phyloP scores from a whole-genome alignment of 2,329 filamentous ascomycete genomes.

The Blastomyces parvus region DNA sequence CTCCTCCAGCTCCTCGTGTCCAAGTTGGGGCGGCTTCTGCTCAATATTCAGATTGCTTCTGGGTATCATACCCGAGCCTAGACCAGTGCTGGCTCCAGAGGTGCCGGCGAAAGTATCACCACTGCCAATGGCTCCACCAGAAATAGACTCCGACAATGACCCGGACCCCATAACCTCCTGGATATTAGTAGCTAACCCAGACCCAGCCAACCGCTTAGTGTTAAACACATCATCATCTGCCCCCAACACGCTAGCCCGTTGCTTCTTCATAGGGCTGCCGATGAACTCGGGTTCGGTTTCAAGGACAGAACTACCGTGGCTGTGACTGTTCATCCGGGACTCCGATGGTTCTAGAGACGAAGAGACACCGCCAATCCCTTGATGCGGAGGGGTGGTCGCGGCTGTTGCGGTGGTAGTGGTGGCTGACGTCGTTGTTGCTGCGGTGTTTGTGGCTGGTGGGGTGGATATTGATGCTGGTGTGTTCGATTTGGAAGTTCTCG shows the following conservation, averaged over 20 bases:
- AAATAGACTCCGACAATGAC: background rate
- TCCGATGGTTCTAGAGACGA: constrained; percentile 12
- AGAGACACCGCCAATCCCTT: constrained; percentile 11
- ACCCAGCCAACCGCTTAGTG: constrained; percentile 30
- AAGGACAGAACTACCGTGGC: constrained; percentile 8
- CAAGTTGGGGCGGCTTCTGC: background rate
- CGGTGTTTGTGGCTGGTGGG: constrained; percentile 26
- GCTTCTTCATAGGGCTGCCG: constrained; percentile 41
- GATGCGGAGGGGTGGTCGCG: constrained; percentile 30
- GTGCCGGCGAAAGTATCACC: background rate
- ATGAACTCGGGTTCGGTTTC: constrained; percentile 30
- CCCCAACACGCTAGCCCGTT: constrained; percentile 37
- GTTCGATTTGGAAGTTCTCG: constrained; percentile 35
- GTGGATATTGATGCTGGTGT: constrained; percentile 32
- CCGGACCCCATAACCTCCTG: constrained; percentile 27
- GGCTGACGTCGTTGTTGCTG: background rate
- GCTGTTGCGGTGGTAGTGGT: constrained; percentile 22
- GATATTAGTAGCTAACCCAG: constrained; percentile 31
- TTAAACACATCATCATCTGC: constrained; percentile 32
- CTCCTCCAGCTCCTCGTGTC: background rate
- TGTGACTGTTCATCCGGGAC: constrained; percentile 14
- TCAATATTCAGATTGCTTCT: constrained; percentile 6
- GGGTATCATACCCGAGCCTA: background rate
- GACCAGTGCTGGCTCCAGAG: background rate
- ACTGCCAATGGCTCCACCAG: background rate